Evolutionary conservation across 2,329 filamentous ascomycete species (phyloP), one percentile per base, ranked within the genome.

Genomic region (Huntiella moniliformis): DNA sequence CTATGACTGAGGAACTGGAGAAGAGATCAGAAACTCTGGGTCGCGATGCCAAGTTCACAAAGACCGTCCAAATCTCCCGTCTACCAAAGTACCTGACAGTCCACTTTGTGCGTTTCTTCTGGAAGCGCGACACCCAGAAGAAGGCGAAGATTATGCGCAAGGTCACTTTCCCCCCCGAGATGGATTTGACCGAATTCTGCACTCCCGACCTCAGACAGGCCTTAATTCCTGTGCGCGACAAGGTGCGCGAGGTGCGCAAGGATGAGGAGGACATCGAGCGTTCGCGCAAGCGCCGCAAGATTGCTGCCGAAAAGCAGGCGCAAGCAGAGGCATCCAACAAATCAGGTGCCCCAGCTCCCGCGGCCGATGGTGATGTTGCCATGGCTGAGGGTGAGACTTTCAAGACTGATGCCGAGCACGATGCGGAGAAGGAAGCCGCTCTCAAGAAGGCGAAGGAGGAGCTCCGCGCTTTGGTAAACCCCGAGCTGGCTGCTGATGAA

Each of bases 101-200:
- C 3, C 91, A 98, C 62, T 94, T 98, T 60, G 83, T 98, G 47
- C 84, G 91, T 52, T 98, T 98, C 66, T 95, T 88, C 67, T 98
- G 91, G 91, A 88, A 93, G 58, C 77, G 81, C 40, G 85, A 93
- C 54, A 86, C 84, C 3, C 81, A 92, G 62, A 96, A 96, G 68
- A 98, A 98, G 70, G 87, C 88, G 53, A 98, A 98, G 71, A 98
- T 98, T 55, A 88, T 98, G 83, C 83, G 87, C 59, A 98, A 96
- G 65, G 91, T 98, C 48, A 88, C 85, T 0, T 98, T 98, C 59
- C 88, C 88, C 5, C 78, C 83, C 43, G 91, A 98, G 62, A 68
- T 98, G 32, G 91, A 98, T 56, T 77, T 84, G 35, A 78, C 93
- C 16, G 91, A 98, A 59, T 95, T 94, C 63, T 98, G 91, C 62